Percentiles rank a stretch among this genome's conserved stretches.
These are phyloP conservation scores for Dryas drummondii DNA, from an alignment of 306 rosid genomes.

Conservation along the genomic window DNA sequence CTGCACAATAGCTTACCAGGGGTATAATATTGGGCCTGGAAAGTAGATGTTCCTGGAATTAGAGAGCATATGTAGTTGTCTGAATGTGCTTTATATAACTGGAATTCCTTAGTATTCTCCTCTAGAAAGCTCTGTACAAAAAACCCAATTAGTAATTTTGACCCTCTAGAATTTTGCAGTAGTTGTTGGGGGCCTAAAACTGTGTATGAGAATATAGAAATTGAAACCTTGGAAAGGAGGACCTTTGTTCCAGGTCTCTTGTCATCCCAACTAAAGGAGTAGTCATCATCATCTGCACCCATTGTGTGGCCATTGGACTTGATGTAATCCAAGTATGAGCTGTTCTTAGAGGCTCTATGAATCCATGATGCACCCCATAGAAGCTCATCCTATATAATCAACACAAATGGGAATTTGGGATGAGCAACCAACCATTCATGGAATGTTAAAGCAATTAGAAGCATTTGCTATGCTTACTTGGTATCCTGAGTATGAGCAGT, in stretches of 20 bases:
- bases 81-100: constrained; percentile 68
- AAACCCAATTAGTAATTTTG: constrained; percentile 4
- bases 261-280: constrained; percentile 89
- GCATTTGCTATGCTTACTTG: constrained; percentile 42
- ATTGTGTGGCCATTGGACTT: constrained; percentile 73
- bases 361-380: constrained; percentile 96
- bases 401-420: background rate
- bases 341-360: constrained; percentile 60
- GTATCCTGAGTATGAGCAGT: constrained; percentile 89
- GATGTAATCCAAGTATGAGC: constrained; percentile 55
- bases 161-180: background rate
- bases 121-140: constrained; percentile 58
- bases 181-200: background rate
- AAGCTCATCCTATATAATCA: constrained; percentile 70
- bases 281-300: constrained; percentile 78
- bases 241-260: constrained; percentile 83
- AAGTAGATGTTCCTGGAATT: constrained; percentile 57
- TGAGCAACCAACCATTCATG: background rate
- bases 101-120: constrained; percentile 49
- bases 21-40: constrained; percentile 72
- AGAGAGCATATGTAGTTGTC: constrained; percentile 80
- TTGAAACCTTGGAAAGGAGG: constrained; percentile 69
- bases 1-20: constrained; percentile 46
- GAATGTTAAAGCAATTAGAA: background rate
- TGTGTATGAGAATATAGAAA: background rate